Base-by-base conservation (phyloP, 2,329 filamentous ascomycete genomes). In the Westerdykella ornata region DNA sequence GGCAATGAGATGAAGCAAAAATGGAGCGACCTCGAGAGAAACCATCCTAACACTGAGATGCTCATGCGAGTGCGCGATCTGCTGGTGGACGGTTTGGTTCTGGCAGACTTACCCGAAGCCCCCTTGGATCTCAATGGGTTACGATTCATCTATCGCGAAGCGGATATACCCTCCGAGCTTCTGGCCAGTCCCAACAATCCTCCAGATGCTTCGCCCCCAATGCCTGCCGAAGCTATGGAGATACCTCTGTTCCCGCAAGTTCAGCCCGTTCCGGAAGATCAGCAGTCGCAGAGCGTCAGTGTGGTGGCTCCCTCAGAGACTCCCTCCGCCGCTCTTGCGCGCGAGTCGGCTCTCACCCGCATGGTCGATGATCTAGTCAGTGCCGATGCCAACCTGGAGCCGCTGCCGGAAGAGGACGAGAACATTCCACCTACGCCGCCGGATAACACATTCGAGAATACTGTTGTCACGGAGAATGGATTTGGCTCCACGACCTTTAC, bases 21-120 rank as follows among this genome's bases (percentile, higher is more conserved):
- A 35, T 72, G 71, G 59, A 70, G 70, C 9, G 75, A 80, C 45
- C 62, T 78, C 22, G 69, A 76, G 45, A 70, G 75, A 41, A 71
- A 73, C 39, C 74, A 79, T 29, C 71, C 73, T 0, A 77, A 81
- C 41, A 69, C 77, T 26, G 82, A 85, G 60, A 82, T 82, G 76
- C 70, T 82, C n/a, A 77, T 78, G 56, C 73, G 82, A 31, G 72
- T 84, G 40, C 73, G 76, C 41, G 78, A 81, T 45, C 71, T 85
- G 22, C 66, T 84, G 6, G 72, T 77, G 36, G 78, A 81, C 59
- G 81, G 77, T 3, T 65, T 82, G 29, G 66, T 75, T 39, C 62
- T 84, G 19, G 74, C 76, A n/a, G 67, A 73, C 41, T 70, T 72
- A 15, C 46, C 69, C 50, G 66, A 68, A 59, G 70, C 74, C 13